These are phyloP conservation scores for Bimuria novae-zelandiae DNA, from an alignment of 2,329 filamentous ascomycete species.

Conservation along the genomic window DNA sequence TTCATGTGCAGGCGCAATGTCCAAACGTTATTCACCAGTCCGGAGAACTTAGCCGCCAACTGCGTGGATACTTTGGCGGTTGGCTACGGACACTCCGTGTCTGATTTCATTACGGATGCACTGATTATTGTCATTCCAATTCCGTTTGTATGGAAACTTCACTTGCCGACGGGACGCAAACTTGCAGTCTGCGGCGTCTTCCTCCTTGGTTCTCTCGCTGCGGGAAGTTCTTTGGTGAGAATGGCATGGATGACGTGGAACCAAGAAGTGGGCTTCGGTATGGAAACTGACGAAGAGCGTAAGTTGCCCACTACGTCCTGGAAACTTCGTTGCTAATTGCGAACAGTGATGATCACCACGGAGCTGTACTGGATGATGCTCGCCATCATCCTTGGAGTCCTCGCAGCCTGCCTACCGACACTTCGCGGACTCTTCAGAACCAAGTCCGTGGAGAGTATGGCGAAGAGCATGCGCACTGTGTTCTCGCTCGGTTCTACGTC, in stretches of 20 bases:
- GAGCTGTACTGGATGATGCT: slow-evolving; percentile 15
- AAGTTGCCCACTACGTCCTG: background rate
- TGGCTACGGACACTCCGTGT: slow-evolving; percentile 10
- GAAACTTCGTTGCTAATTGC: background rate
- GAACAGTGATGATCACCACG: slow-evolving; percentile 12
- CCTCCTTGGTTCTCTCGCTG: slow-evolving; percentile 11
- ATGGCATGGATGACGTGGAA: slow-evolving; percentile 15
- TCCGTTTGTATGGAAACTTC: slow-evolving; percentile 18
- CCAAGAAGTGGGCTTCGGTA: slow-evolving; percentile 3
- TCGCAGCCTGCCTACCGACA: slow-evolving; percentile 15
- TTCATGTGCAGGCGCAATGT: slow-evolving; percentile 15
- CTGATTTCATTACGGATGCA: slow-evolving; percentile 15
- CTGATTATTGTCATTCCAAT: slow-evolving; percentile 16
- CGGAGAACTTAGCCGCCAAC: background rate
- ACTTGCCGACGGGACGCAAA: slow-evolving; percentile 3
- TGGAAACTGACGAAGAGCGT: slow-evolving; percentile 13
- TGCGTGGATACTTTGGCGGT: slow-evolving; percentile 12
- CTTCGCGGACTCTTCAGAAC: slow-evolving; percentile 12
- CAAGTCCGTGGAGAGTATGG: slow-evolving; percentile 2
- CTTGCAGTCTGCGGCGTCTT: slow-evolving; percentile 14
- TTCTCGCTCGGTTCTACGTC: background rate
- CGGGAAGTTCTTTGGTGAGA: slow-evolving; percentile 12
- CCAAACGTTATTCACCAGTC: background rate
- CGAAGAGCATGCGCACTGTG: background rate
- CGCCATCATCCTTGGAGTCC: slow-evolving; percentile 11